Base-by-base conservation (phyloP, 495 filamentous ascomycete species). In the Penicillium bovifimosum region DNA sequence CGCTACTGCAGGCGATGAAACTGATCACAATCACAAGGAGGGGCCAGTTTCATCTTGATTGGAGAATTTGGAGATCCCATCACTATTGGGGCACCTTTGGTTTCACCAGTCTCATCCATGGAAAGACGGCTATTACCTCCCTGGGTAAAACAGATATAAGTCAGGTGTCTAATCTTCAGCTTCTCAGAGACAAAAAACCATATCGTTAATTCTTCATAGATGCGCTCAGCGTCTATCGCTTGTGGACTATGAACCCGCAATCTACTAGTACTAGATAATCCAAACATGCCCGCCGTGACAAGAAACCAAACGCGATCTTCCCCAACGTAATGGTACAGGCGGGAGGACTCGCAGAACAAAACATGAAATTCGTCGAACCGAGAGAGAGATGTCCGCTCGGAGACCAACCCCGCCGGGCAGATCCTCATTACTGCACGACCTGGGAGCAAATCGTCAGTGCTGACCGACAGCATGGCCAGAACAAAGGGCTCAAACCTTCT, bases 401-500 rank as follows among this genome's bases (percentile, higher is more conserved):
- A 43, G 29, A 45, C 28, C 29, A 20, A 18, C 14, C 35, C 14
- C 35, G n/a, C 35, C 41, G 28, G 8, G 5, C 27, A 29, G 27
- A 8, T 33, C 14, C 41, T 29, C 29, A 42, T 60, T 62, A 65
- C 50, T 65, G 60, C 54, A 65, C 57, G 44, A 66, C 58, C 63
- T 66, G 41, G 34, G 33, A 40, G n/a, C 34, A 45, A 51, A 47
- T 43, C 36, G 32, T 56, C 54, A 52, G 41, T 50, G 38, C 48
- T 41, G 29, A 33, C 47, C 38, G 38, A 17, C 13, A 50, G 9
- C 4, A 36, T 38, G 46, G 48, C 14, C 47, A 50, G 31, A 52
- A 26, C 58, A 59, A 31, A 36, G 54, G 54, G 36, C 43, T 77
- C 86, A 81, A 75, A 96, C 93, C 89, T 97, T 98, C 78, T 97